Conservation (phyloP, 2,329 filamentous ascomycete genomes). For the Bipolaris gigantea region DNA sequence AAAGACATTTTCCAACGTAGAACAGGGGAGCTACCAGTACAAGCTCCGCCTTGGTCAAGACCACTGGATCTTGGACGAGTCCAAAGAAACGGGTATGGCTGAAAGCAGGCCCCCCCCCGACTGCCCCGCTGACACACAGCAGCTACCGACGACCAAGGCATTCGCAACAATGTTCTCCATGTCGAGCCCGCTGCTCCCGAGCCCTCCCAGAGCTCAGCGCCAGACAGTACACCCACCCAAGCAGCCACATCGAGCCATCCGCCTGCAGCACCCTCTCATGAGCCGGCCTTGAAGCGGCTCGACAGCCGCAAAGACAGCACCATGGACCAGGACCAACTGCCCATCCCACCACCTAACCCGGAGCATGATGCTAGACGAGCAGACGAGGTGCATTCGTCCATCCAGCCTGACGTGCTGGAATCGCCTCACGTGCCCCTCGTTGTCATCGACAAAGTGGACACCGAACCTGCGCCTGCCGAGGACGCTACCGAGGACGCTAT, state of each 20-base stretch:
- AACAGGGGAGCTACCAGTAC: constrained; percentile 68
- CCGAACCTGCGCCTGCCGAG: constrained; percentile 39
- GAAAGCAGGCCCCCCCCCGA: background rate
- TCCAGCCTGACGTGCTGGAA: constrained; percentile 11
- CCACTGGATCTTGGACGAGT: constrained; percentile 68
- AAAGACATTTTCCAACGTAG: constrained; percentile 58
- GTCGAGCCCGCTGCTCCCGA: constrained; percentile 26
- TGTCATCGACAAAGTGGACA: constrained; percentile 43
- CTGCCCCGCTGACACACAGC: constrained; percentile 20
- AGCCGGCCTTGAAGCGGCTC: constrained; percentile 4
- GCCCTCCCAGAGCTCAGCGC: background rate
- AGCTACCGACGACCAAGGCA: constrained; percentile 57
- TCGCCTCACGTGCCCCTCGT: constrained; percentile 27
- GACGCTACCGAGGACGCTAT: constrained; percentile 44
- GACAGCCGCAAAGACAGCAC: constrained; percentile 25
- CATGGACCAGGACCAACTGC: constrained; percentile 17
- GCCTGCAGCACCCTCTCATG: background rate
- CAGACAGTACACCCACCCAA: constrained; percentile 1
- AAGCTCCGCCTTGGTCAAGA: constrained; percentile 70
- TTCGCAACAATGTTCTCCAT: constrained; percentile 56
- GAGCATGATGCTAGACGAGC: constrained; percentile 25
- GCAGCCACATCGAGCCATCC: background rate
- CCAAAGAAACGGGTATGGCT: constrained; percentile 60
- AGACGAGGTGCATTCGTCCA: constrained; percentile 15
- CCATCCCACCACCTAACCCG: constrained; percentile 23